phyloP scores from a whole-genome alignment of 805 yeast species.

The Sugiyamaella lignohabitans region DNA sequence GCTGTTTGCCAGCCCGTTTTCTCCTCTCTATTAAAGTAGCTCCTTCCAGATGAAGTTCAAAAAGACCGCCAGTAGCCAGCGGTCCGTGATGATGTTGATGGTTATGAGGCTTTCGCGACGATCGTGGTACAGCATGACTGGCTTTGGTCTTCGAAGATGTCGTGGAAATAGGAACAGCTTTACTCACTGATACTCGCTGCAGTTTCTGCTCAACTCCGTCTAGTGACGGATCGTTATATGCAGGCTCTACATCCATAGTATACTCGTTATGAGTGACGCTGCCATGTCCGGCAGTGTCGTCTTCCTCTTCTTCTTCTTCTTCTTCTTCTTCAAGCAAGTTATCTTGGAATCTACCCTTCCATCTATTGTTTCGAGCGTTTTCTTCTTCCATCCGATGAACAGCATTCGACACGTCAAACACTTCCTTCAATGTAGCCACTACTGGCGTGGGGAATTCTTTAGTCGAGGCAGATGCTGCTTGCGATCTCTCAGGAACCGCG shows the following conservation, averaged over 20 bases:
- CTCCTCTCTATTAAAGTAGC: slow-evolving; percentile 59
- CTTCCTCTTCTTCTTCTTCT: slow-evolving; percentile 25
- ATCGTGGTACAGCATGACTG: slow-evolving; percentile 2
- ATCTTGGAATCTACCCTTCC: slow-evolving; percentile 19
- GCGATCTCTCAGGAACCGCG: not conserved
- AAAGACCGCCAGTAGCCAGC: slow-evolving; percentile 24
- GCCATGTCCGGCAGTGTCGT: slow-evolving; percentile 1
- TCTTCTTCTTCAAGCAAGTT: slow-evolving; percentile 31
- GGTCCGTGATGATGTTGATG: slow-evolving; percentile 5
- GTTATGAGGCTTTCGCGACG: slow-evolving; percentile 1
- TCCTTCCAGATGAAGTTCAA: slow-evolving; percentile 57
- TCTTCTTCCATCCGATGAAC: slow-evolving; percentile 78
- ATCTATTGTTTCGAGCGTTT: slow-evolving; percentile 30
- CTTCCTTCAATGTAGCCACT: slow-evolving; percentile 76
- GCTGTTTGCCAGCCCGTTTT: slow-evolving; percentile 6
- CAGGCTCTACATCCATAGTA: no score
- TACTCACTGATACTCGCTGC: slow-evolving; percentile 13
- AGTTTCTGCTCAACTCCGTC: slow-evolving; percentile 6
- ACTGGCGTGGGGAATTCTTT: slow-evolving; percentile 38
- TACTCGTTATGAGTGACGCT: not conserved
- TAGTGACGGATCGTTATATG: no score
- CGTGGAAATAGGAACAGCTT: no score
- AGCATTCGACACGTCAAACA: slow-evolving; percentile 79
- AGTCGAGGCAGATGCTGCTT: not conserved
- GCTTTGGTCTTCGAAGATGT: slow-evolving; percentile 2